These are phyloP conservation scores for Tulasnella sp. DNA, from an alignment of 768 basidiomycete species.

Conservation along the genomic window DNA sequence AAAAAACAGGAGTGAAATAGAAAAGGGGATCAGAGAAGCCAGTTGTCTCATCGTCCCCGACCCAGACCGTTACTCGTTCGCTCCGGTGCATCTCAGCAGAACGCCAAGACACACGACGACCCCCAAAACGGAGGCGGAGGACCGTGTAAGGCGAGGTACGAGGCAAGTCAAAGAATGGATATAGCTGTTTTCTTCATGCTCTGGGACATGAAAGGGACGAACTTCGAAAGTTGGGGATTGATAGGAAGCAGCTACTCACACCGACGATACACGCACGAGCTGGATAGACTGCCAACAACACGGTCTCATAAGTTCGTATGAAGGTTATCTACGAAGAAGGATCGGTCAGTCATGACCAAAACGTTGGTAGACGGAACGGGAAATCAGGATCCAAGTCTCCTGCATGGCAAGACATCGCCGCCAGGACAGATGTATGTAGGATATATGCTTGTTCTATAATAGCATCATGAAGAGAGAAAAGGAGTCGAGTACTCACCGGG, in stretches of 20 bases:
- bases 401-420: constrained; percentile 4
- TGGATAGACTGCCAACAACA: neutral
- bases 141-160: neutral
- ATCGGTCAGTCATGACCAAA: neutral
- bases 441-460: constrained; percentile 18
- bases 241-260: neutral
- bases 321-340: neutral
- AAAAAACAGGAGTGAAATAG: neutral
- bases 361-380: neutral
- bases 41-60: constrained; percentile 18
- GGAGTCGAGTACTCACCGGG: neutral
- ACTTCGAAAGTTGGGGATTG: neutral
- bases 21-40: constrained; percentile 16
- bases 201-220: neutral
- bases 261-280: neutral
- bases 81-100: constrained; percentile 1
- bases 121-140: constrained; percentile 15
- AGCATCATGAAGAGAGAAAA: neutral
- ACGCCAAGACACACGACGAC: neutral
- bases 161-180: constrained; percentile 20
- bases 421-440: constrained; percentile 13
- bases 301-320: neutral
- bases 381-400: constrained; percentile 4
- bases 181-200: constrained; percentile 18
- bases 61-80: neutral